A percentile compares a stretch with the other conserved stretches of the same genome.
Evolutionary conservation across 1,284 basidiomycete species (phyloP).

Genomic region (Moesziomyces sp.): DNA sequence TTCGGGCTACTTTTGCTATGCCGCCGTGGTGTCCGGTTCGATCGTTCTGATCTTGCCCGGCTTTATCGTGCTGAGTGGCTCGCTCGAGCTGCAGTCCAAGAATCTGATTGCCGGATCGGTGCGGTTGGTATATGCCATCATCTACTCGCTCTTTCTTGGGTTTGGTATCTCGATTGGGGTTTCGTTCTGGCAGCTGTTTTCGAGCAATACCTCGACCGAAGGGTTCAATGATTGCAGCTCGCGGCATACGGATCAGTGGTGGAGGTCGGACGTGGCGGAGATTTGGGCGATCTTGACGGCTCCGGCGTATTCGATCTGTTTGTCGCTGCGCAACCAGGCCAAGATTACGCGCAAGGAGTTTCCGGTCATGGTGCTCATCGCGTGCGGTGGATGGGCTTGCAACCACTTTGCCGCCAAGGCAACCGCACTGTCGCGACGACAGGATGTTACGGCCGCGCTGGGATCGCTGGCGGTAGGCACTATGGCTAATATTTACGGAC

Average conservation of each 20-base stretch:
- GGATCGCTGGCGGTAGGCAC: slow-evolving; percentile 83
- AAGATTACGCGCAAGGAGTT: slow-evolving; percentile 77
- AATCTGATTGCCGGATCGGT: slow-evolving; percentile 73
- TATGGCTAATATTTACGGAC: slow-evolving; percentile 83
- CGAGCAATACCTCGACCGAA: slow-evolving; percentile 14
- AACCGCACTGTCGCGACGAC: slow-evolving; percentile 32
- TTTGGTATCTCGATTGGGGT: slow-evolving; percentile 58
- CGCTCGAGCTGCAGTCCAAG: slow-evolving; percentile 76
- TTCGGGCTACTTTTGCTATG: slow-evolving; percentile 78
- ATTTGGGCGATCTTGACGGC: slow-evolving; percentile 76
- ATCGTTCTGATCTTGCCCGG: slow-evolving; percentile 86
- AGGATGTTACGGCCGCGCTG: slow-evolving; percentile 69
- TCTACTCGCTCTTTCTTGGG: slow-evolving; percentile 73
- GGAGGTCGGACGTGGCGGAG: slow-evolving; percentile 69
- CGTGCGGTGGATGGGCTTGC: slow-evolving; percentile 78
- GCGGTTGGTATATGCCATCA: slow-evolving; percentile 81
- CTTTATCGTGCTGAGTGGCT: slow-evolving; percentile 73
- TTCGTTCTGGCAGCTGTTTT: slow-evolving; percentile 60
- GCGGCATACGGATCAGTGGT: slow-evolving; percentile 53
- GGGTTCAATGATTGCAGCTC: slow-evolving; percentile 26
- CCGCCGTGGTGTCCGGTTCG: slow-evolving; percentile 82
- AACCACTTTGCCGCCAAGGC: slow-evolving; percentile 48
- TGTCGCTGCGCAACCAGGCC: slow-evolving; percentile 82
- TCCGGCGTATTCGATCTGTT: slow-evolving; percentile 78
- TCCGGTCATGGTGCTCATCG: slow-evolving; percentile 75